A percentile compares a stretch with the other conserved stretches of the same genome.
Evolutionary conservation across 805 yeast genomes (phyloP).

Genomic region (Spathaspora boniae): DNA sequence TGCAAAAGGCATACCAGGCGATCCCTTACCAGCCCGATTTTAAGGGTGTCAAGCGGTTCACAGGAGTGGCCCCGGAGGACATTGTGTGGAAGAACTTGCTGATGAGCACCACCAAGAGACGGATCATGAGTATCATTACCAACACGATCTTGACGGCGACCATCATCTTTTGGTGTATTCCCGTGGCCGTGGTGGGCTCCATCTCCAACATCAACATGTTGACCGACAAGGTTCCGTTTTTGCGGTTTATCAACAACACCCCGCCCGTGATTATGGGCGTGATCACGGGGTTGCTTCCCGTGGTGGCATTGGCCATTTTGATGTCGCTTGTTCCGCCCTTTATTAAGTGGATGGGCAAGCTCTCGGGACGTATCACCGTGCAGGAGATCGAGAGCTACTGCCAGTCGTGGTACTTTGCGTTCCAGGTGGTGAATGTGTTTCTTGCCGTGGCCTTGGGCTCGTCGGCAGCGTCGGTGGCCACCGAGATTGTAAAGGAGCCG

Average conservation of each 20-base stretch:
- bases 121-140: constrained; percentile 55
- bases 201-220: constrained; percentile 64
- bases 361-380: constrained; percentile 66
- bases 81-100: constrained; percentile 78
- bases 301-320: constrained; percentile 58
- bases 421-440: constrained; percentile 88
- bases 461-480: constrained; percentile 74
- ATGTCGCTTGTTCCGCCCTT: constrained; percentile 66
- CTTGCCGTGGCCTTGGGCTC: constrained; percentile 81
- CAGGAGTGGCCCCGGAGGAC: constrained; percentile 77
- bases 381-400: constrained; percentile 78
- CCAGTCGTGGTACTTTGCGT: constrained; percentile 86
- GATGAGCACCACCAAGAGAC: constrained; percentile 54
- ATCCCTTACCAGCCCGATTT: constrained; percentile 53
- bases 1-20: constrained; percentile 88
- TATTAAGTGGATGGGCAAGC: constrained; percentile 65
- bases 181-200: constrained; percentile 76
- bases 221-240: constrained; percentile 49
- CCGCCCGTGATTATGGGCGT: constrained; percentile 57
- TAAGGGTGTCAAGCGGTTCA: constrained; percentile 45
- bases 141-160: constrained; percentile 58
- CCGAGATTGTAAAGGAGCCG: constrained; percentile 67
- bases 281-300: constrained; percentile 67
- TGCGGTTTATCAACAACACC: constrained; percentile 53
- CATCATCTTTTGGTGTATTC: constrained; percentile 68